Conservation (phyloP, 2,329 filamentous ascomycete species). For the Zymoseptoria ardabiliae region DNA sequence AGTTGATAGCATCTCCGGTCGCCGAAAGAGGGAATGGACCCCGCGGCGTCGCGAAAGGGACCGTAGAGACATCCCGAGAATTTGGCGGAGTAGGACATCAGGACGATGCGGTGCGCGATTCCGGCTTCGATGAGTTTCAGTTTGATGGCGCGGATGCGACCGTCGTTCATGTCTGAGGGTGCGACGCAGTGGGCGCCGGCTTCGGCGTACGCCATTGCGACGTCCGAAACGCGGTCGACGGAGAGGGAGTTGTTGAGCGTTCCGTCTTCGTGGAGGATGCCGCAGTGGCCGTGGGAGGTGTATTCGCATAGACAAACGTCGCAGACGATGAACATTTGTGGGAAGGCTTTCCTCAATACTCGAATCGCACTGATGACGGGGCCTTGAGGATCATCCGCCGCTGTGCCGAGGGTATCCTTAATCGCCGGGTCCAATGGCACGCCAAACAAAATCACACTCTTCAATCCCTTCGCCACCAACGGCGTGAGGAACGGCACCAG, state of each 20-base stretch:
- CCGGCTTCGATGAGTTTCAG: conserved; percentile 93
- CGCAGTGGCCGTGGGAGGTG: conserved; percentile 95
- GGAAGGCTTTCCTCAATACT: conserved; percentile 75
- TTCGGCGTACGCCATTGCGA: conserved; percentile 94
- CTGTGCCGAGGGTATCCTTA: conserved; percentile 87
- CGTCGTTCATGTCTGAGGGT: conserved; percentile 98
- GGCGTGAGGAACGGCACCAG: conserved; percentile 77
- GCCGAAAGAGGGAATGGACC: conserved; percentile 82
- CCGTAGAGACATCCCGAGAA: conserved; percentile 96
- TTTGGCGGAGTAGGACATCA: conserved; percentile 98
- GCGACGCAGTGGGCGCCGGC: conserved; percentile 95
- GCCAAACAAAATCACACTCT: conserved; percentile 91
- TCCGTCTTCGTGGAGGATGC: conserved; percentile 87
- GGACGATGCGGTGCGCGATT: conserved; percentile 78
- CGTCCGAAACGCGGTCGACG: conserved; percentile 89
- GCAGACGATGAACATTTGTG: conserved; percentile 79
- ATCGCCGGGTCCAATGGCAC: conserved; percentile 73
- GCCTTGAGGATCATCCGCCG: conserved; percentile 85
- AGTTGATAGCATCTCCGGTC: conserved; percentile 96
- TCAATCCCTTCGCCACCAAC: conserved; percentile 80
- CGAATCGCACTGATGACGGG: conserved; percentile 85
- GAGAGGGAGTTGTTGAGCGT: conserved; percentile 88
- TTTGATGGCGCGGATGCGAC: conserved; percentile 94
- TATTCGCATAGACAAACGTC: conserved; percentile 99
- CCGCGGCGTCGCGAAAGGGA: conserved; percentile 92